phyloP scores from a whole-genome alignment of 2,329 filamentous ascomycete genomes.

The Fusarium pseudoanthophilum region DNA sequence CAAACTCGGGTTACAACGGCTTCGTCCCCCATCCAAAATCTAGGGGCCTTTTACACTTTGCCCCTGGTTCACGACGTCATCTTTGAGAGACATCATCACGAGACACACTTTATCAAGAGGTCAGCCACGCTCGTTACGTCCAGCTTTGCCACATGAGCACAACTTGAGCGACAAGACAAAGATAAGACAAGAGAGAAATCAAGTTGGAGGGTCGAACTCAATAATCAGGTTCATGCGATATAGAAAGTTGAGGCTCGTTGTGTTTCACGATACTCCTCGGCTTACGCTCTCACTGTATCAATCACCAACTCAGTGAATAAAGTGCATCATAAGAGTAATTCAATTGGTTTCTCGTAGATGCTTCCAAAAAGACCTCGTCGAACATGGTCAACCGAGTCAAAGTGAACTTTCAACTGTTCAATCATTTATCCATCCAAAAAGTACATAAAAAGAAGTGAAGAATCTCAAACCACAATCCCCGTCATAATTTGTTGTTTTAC shows the following conservation, averaged over 20 bases:
- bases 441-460: constrained; percentile 42
- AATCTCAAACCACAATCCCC: not conserved
- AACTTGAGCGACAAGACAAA: not conserved
- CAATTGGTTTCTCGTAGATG: constrained; percentile 23
- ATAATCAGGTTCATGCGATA: not conserved
- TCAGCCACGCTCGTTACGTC: constrained; percentile 24
- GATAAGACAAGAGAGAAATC: not conserved
- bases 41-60: not conserved
- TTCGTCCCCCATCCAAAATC: constrained; percentile 16
- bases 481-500: not conserved
- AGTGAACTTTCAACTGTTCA: constrained; percentile 3
- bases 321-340: not conserved
- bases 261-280: not conserved
- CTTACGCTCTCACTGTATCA: not conserved
- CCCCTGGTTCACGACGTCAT: constrained; percentile 32
- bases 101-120: constrained; percentile 12
- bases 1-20: constrained; percentile 18
- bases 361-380: constrained; percentile 5
- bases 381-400: constrained; percentile 11
- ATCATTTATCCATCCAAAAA: constrained; percentile 33
- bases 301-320: not conserved
- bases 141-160: constrained; percentile 21
- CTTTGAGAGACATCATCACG: constrained; percentile 19
- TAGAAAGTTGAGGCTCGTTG: not conserved
- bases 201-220: not conserved